Conservation (phyloP, 1,139 yeast genomes). For the Candida tetrigidarum region DNA sequence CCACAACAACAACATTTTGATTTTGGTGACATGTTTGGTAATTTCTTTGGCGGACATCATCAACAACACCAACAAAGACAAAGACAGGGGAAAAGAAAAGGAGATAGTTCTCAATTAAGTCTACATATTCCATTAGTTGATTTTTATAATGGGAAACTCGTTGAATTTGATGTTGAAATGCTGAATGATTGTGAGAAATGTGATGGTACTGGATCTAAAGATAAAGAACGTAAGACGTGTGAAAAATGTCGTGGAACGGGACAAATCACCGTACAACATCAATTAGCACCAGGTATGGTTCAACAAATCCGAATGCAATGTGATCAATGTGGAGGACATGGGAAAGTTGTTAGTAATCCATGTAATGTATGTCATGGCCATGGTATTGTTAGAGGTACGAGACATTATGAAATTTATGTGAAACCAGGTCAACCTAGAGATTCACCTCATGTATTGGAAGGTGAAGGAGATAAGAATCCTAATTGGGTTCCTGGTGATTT, state of each 20-base stretch:
- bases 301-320: constrained; percentile 84
- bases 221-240: constrained; percentile 71
- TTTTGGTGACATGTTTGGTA: constrained; percentile 71
- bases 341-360: constrained; percentile 61
- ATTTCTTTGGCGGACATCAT: constrained; percentile 64
- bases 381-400: constrained; percentile 59
- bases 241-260: constrained; percentile 77
- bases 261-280: constrained; percentile 64
- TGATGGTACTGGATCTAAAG: constrained; percentile 84
- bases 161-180: constrained; percentile 68
- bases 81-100: constrained; percentile 55
- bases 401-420: constrained; percentile 65
- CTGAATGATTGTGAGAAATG: constrained; percentile 78
- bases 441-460: constrained; percentile 60
- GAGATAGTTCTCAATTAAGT: constrained; percentile 64
- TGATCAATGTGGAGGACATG: constrained; percentile 80
- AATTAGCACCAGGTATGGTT: constrained; percentile 88
- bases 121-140: constrained; percentile 63
- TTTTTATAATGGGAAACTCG: constrained; percentile 67
- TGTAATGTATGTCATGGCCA: constrained; percentile 75
- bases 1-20: constrained; percentile 33
- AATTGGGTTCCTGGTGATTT: constrained; percentile 85
- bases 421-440: constrained; percentile 74
- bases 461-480: constrained; percentile 86
- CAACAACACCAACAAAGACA: constrained; percentile 23